phyloP scores from a whole-genome alignment of 257 asterid species.

The Solanum dulcamara region DNA sequence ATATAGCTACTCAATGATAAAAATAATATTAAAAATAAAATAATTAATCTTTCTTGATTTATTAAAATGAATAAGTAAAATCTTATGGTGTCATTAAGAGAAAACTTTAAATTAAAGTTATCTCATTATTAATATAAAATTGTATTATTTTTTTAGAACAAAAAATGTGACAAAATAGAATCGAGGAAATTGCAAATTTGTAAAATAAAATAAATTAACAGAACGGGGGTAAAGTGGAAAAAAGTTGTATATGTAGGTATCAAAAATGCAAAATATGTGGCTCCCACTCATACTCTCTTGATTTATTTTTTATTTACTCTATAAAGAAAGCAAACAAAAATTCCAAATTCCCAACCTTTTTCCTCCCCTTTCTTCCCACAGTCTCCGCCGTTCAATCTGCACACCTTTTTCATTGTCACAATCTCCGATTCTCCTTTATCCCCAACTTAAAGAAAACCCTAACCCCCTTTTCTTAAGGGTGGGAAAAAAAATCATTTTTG shows the following conservation, averaged over 20 bases:
- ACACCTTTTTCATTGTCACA: neutral
- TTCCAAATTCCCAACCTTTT: neutral
- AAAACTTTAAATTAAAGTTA: no score
- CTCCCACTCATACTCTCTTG: neutral
- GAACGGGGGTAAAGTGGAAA: neutral
- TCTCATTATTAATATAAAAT: no score
- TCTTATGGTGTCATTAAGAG: no score
- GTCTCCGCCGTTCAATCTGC: slow-evolving; percentile 27
- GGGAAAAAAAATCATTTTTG: neutral
- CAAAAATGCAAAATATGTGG: neutral
- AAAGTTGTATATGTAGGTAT: neutral
- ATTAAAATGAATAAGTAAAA: no score
- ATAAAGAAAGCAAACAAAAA: neutral
- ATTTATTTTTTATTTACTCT: neutral
- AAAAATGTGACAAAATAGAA: neutral
- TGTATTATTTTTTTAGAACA: neutral
- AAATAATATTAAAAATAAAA: no score
- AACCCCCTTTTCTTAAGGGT: neutral
- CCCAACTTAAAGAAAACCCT: neutral
- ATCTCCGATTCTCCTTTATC: neutral
- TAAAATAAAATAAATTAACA: neutral
- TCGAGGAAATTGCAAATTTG: neutral
- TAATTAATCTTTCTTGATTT: no score
- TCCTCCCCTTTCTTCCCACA: neutral
- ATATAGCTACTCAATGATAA: no score